Base-by-base conservation (phyloP, 768 basidiomycete genomes). In the Coprinopsis marcescibilis region DNA sequence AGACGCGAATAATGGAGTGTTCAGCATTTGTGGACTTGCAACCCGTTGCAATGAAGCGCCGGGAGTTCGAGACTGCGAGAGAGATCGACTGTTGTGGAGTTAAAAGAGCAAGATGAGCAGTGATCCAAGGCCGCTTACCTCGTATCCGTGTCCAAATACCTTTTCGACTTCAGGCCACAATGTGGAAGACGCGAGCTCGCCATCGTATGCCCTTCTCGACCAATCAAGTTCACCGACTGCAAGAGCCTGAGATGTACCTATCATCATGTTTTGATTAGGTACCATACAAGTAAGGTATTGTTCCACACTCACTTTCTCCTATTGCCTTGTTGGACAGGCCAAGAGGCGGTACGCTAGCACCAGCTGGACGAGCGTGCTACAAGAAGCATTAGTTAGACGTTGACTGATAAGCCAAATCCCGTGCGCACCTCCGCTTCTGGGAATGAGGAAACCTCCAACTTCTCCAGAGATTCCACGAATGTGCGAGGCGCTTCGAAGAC, bases 111-210 rank as follows among this genome's bases (percentile, higher is more conserved):
- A 17, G 13, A 10, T 25, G 32, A 33, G 29, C n/a, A 43, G 8
- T 34, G 21, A 12, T 14, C 23, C 26, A 49, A 32, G 14, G 4
- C 21, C 14, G 8, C 66, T 43, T 50, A 86, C 91, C 77, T 99
- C 96, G 57, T 97, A 98, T 33, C 95, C 93, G 63, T 98, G 96
- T 3, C 95, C 96, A 61, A 96, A 99, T 0, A 99, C 73, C 62
- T 99, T 99, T 57, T 98, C 96, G 1, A 81, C 70, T 67, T 99
- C 96, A 0, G 95, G 96, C 96, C 96, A 99, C 1, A 98, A 72
- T 0, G 95, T 98, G 13, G 78, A 76, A 0, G 81, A 76, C 0
- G 90, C 83, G 0, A 98, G 73, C 62, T 97, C 93, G 10, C 89
- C 90, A 60, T 98, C 96, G 47, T 91, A 89, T 0, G 96, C 85